phyloP scores from a whole-genome alignment of 768 basidiomycete genomes.

The Russula vinacea region DNA sequence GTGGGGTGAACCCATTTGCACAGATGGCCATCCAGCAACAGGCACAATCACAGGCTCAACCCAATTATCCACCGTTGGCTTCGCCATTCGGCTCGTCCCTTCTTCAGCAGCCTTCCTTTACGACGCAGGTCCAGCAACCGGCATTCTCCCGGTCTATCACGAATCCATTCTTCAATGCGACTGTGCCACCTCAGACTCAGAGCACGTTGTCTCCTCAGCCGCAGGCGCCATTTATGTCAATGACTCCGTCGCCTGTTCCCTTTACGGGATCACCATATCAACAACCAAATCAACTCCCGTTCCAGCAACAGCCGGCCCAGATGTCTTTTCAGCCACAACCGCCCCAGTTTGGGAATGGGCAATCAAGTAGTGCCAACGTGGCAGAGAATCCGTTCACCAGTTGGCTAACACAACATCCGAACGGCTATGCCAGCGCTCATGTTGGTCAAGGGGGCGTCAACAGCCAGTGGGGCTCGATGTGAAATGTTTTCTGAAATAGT shows the following conservation, averaged over 20 bases:
- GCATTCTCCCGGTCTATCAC: slow-evolving; percentile 9
- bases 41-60: slow-evolving; percentile 30
- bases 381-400: slow-evolving; percentile 33
- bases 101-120: slow-evolving; percentile 33
- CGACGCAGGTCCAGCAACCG: slow-evolving; percentile 29
- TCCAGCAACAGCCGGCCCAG: slow-evolving; percentile 22
- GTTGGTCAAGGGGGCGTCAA: slow-evolving; percentile 24
- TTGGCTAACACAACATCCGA: slow-evolving; percentile 32
- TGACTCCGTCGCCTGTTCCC: slow-evolving; percentile 23
- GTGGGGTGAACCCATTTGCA: slow-evolving; percentile 24
- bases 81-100: slow-evolving; percentile 31
- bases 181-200: slow-evolving; percentile 36
- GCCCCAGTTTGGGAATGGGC: slow-evolving; percentile 20
- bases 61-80: slow-evolving; percentile 25
- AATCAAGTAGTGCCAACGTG: slow-evolving; percentile 6
- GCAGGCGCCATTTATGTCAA: slow-evolving; percentile 28
- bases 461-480: slow-evolving; percentile 20
- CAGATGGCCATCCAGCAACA: slow-evolving; percentile 28
- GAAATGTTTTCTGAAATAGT: background rate
- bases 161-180: slow-evolving; percentile 30
- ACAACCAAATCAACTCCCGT: slow-evolving; percentile 25
- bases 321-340: slow-evolving; percentile 12
- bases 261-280: slow-evolving; percentile 30
- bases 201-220: slow-evolving; percentile 35
- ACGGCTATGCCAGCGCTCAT: slow-evolving; percentile 13